phyloP scores from a whole-genome alignment of 208 protist species.

The Trypanosoma caninum region DNA sequence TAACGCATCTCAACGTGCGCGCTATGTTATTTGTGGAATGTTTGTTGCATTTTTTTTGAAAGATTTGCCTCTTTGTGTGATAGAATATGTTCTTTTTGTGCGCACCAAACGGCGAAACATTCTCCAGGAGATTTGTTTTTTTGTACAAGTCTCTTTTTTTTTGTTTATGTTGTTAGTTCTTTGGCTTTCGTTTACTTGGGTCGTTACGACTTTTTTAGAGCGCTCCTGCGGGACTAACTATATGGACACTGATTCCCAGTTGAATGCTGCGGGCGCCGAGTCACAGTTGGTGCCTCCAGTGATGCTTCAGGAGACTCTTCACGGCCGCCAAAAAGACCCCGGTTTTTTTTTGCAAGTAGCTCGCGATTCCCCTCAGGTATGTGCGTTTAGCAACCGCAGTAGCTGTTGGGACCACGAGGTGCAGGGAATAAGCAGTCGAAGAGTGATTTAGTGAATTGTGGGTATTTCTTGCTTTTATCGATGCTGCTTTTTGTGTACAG shows the following conservation, averaged over 20 bases:
- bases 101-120: constrained; percentile 31
- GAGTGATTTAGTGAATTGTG: no score
- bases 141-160: constrained; percentile 49
- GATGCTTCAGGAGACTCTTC: constrained; percentile 17
- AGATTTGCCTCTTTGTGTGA: constrained; percentile 48
- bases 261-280: not conserved
- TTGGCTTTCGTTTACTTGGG: constrained; percentile 46
- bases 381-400: no score
- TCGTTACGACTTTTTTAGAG: constrained; percentile 42
- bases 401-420: no score
- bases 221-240: constrained; percentile 27
- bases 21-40: constrained; percentile 34
- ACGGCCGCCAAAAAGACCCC: not conserved
- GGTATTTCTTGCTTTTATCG: no score
- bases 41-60: constrained; percentile 44
- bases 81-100: constrained; percentile 38
- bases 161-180: constrained; percentile 33
- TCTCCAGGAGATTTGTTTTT: constrained; percentile 38
- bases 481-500: no score
- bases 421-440: no score
- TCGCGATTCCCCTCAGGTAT: not conserved
- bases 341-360: constrained; percentile 10
- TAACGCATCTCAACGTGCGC: constrained; percentile 33
- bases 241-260: constrained; percentile 1
- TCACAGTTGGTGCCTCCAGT: not conserved